These are phyloP conservation scores for Tetrapisispora namnaoensis DNA, from an alignment of 805 yeast species.

Conservation along the genomic window DNA sequence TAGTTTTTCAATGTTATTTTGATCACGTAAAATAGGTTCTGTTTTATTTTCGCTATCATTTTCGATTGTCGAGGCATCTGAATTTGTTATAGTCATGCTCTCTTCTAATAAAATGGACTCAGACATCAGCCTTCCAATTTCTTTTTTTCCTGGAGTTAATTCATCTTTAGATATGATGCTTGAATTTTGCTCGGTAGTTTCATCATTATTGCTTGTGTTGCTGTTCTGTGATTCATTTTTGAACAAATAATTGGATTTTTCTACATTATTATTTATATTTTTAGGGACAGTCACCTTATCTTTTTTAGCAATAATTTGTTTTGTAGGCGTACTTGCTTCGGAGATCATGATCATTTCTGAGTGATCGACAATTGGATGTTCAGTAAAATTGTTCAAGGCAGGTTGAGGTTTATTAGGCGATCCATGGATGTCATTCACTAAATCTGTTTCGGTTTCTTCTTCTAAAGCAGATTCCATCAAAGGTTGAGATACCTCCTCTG, in stretches of 20 bases:
- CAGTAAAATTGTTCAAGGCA: no score
- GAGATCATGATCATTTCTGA: neutral
- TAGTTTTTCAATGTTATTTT: neutral
- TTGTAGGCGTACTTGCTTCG: neutral
- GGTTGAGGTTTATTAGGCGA: neutral
- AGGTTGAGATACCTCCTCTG: slow-evolving; percentile 4
- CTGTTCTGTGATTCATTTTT: slow-evolving; percentile 1
- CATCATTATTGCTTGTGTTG: neutral
- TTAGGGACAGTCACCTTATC: neutral
- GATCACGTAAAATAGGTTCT: neutral
- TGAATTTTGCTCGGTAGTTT: neutral
- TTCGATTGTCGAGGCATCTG: slow-evolving; percentile 3
- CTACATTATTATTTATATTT: neutral
- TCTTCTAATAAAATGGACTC: slow-evolving; percentile 1
- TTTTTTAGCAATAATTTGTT: neutral
- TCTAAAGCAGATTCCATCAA: slow-evolving; percentile 16
- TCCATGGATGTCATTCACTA: slow-evolving; percentile 8
- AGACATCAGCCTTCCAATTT: slow-evolving; percentile 1
- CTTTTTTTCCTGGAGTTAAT: neutral
- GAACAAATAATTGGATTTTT: neutral
- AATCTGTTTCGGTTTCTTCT: slow-evolving; percentile 22
- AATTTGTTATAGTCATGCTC: neutral
- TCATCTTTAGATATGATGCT: neutral
- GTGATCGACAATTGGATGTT: neutral
- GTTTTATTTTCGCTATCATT: slow-evolving; percentile 4